These are phyloP conservation scores for Trichoderma breve DNA, from an alignment of 2,329 filamentous ascomycete genomes.

Conservation along the genomic window DNA sequence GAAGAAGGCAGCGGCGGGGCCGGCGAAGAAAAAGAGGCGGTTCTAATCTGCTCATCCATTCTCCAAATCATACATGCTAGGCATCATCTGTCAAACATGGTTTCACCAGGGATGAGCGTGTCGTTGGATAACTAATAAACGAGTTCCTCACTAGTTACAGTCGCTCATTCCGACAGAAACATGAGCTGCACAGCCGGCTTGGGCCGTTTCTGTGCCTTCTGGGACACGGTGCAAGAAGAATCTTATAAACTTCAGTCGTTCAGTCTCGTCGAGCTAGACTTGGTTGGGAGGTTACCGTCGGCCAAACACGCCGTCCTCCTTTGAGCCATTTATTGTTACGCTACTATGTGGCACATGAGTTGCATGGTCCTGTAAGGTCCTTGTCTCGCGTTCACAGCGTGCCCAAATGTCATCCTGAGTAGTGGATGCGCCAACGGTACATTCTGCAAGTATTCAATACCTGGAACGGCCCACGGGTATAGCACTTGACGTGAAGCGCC, in stretches of 20 bases:
- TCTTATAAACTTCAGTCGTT: neutral
- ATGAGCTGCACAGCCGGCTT: neutral
- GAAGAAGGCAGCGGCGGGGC: conserved; percentile 47
- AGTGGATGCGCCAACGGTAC: neutral
- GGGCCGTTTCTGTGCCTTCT: neutral
- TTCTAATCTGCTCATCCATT: conserved; percentile 38
- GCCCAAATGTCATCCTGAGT: neutral
- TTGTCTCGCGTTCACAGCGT: neutral
- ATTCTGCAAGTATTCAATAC: neutral
- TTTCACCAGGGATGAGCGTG: neutral
- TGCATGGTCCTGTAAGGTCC: no score
- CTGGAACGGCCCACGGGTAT: neutral
- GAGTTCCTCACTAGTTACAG: neutral
- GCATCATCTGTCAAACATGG: neutral
- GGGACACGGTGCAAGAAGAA: neutral
- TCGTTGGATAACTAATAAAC: neutral
- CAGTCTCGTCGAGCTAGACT: neutral
- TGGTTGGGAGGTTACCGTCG: neutral
- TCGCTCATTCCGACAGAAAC: neutral
- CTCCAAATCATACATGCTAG: neutral
- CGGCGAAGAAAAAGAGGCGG: conserved; percentile 55
- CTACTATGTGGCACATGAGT: neutral
- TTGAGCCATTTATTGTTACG: neutral
- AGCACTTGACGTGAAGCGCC: neutral
- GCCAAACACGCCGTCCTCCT: neutral